Base-by-base conservation (phyloP, 768 basidiomycete genomes). In the Pilatotrama ljubarskyi region DNA sequence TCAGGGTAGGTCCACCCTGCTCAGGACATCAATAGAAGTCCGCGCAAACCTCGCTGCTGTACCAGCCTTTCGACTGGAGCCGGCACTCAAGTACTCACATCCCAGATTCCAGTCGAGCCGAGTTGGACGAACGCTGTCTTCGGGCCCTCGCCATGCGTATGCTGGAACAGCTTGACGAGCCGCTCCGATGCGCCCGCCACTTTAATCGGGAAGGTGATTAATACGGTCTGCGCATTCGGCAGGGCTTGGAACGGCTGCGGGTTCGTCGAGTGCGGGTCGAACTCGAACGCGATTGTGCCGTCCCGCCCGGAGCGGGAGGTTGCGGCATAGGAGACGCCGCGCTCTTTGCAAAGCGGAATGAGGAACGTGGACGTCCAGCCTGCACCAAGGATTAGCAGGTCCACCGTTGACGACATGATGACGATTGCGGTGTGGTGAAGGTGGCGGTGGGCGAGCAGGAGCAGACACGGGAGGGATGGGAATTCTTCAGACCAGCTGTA, bases 331-430 rank as follows among this genome's bases (percentile, higher is more conserved):
- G 75, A 72, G 54, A 86, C 53, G 10, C 69, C 61, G 18, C 75
- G 72, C 17, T 73, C 62, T 2, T 66, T 25, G 68, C 84, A 83
- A 29, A 84, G 80, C 0, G 84, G 81, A 37, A 83, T 74, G 24
- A 88, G 75, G 72, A 87, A 89, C 8, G 74, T 77, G 1, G 80
- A 83, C 5, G 83, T 83, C 86, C 87, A 89, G 32, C 86, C 86
- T 25, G 84, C 84, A 35, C 86, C 87, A 48, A 88, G 78, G 62
- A 88, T 81, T 53, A 87, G 79, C 35, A 86, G 71, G 56, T 84
- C 81, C 55, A 84, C 78, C 1, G 67, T 42, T 2, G 49, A 14
- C 13, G 54, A 24, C 61, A 65, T 68, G 43, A 32, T 53, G 18
- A 18, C 8, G 22, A 15, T 53, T 43, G 58, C 38, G 58, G 51